phyloP scores from a whole-genome alignment of 2,329 filamentous ascomycete genomes.

The Beauveria medogensis region DNA sequence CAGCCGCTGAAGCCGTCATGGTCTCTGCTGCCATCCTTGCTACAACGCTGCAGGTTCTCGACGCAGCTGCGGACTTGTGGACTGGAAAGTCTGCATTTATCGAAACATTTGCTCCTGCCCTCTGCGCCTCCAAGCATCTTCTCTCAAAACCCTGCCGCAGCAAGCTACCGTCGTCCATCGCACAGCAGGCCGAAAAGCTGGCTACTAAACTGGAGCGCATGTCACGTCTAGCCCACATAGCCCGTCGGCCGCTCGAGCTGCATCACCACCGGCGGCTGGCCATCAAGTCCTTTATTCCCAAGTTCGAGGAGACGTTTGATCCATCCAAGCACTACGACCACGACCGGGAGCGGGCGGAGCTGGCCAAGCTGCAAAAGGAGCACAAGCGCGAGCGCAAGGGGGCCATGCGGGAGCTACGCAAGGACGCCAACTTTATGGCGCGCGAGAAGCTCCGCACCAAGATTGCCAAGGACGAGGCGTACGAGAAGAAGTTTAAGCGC shows the following conservation, averaged over 20 bases:
- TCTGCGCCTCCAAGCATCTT: slow-evolving; percentile 53
- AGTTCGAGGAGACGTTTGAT: slow-evolving; percentile 93
- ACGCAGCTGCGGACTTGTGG: slow-evolving; percentile 66
- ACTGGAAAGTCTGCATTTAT: slow-evolving; percentile 62
- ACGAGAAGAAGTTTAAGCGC: slow-evolving; percentile 92
- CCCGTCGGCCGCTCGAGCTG: slow-evolving; percentile 72
- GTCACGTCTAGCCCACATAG: slow-evolving; percentile 52
- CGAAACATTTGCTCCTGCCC: slow-evolving; percentile 66
- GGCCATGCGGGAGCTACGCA: slow-evolving; percentile 84
- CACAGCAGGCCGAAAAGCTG: slow-evolving; percentile 33
- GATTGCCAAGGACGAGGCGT: slow-evolving; percentile 85
- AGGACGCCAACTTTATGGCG: slow-evolving; percentile 90
- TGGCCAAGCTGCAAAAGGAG: slow-evolving; percentile 77
- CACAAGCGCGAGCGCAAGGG: slow-evolving; percentile 95
- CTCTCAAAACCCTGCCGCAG: slow-evolving; percentile 36
- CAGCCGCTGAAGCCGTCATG: slow-evolving; percentile 17
- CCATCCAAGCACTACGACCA: slow-evolving; percentile 96
- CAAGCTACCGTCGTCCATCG: slow-evolving; percentile 39
- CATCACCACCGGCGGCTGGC: slow-evolving; percentile 84
- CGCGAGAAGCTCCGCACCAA: slow-evolving; percentile 84
- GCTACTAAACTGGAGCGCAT: slow-evolving; percentile 42
- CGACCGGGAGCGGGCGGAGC: slow-evolving; percentile 78
- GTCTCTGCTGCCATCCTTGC: slow-evolving; percentile 52
- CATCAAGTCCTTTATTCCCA: slow-evolving; percentile 82
- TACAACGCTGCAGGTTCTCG: slow-evolving; percentile 58